These are phyloP conservation scores for Bisporella sp. DNA, from an alignment of 2,329 filamentous ascomycete species.

Conservation along the genomic window DNA sequence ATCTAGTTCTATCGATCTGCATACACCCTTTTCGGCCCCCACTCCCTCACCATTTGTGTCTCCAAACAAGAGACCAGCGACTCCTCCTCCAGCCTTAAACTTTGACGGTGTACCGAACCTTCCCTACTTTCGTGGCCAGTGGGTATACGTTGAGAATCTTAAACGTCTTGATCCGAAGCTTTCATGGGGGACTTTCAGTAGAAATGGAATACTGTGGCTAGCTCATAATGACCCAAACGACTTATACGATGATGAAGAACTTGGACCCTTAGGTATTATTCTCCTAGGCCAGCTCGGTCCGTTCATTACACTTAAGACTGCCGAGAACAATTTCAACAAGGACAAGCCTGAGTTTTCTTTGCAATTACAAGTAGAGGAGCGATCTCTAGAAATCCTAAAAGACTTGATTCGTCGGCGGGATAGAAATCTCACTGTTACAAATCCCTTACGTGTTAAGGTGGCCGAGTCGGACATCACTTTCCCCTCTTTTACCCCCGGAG, in stretches of 20 bases:
- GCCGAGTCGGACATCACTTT: constrained; percentile 4
- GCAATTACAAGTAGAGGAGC: constrained; percentile 8
- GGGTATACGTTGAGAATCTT: constrained; percentile 8
- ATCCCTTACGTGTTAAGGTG: constrained; percentile 7
- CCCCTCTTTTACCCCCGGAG: constrained; percentile 6
- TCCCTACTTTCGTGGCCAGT: constrained; percentile 8
- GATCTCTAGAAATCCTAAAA: constrained; percentile 7
- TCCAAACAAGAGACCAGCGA: constrained; percentile 9
- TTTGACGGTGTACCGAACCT: constrained; percentile 7
- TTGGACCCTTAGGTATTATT: constrained; percentile 9
- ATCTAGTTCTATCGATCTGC: constrained; percentile 5
- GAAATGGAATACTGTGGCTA: constrained; percentile 6
- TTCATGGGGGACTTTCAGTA: constrained; percentile 8
- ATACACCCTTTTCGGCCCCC: not conserved
- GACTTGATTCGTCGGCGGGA: constrained; percentile 5
- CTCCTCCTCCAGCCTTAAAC: constrained; percentile 4
- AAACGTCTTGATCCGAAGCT: constrained; percentile 8
- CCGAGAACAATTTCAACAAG: constrained; percentile 7
- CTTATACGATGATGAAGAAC: constrained; percentile 9
- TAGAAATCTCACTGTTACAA: constrained; percentile 9
- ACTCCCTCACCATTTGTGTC: constrained; percentile 8
- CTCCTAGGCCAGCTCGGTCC: constrained; percentile 8
- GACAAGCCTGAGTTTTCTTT: constrained; percentile 11
- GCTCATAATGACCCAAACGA: constrained; percentile 6
- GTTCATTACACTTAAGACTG: constrained; percentile 7